A percentile compares a stretch with the other conserved stretches of the same genome.
phyloP scores from a whole-genome alignment of 805 yeast genomes.

The Candida ortonii region DNA sequence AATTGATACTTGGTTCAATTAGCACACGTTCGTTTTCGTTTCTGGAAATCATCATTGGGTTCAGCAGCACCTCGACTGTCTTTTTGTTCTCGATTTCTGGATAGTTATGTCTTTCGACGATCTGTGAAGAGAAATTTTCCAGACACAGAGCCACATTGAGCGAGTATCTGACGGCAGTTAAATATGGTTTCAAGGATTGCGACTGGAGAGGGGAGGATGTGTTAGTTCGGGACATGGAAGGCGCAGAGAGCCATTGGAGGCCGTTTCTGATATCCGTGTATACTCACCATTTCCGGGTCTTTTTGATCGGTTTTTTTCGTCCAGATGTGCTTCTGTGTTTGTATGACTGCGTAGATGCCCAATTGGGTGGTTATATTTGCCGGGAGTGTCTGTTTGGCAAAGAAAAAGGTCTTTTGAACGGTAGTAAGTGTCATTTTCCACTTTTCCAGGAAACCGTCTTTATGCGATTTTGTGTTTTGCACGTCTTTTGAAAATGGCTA shows the following conservation, averaged over 20 bases:
- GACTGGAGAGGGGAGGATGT: no score
- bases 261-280: neutral
- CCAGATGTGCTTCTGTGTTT: no score
- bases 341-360: no score
- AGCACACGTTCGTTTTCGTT: slow-evolving; percentile 90
- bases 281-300: slow-evolving; percentile 10
- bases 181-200: slow-evolving; percentile 93
- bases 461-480: neutral
- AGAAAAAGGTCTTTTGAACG: neutral
- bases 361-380: no score
- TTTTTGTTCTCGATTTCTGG: slow-evolving; percentile 91
- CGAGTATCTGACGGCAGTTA: slow-evolving; percentile 89
- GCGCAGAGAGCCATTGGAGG: neutral
- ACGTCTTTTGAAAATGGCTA: neutral
- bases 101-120: slow-evolving; percentile 94
- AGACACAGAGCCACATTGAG: slow-evolving; percentile 90
- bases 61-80: slow-evolving; percentile 79
- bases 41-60: slow-evolving; percentile 86
- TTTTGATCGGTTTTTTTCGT: no score
- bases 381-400: no score
- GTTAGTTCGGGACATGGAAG: neutral
- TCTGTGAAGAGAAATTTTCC: slow-evolving; percentile 91
- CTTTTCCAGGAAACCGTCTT: no score
- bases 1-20: slow-evolving; percentile 91
- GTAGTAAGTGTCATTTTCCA: no score